phyloP scores from a whole-genome alignment of 1,284 basidiomycete genomes.

The Cutaneotrichosporon cutaneum region DNA sequence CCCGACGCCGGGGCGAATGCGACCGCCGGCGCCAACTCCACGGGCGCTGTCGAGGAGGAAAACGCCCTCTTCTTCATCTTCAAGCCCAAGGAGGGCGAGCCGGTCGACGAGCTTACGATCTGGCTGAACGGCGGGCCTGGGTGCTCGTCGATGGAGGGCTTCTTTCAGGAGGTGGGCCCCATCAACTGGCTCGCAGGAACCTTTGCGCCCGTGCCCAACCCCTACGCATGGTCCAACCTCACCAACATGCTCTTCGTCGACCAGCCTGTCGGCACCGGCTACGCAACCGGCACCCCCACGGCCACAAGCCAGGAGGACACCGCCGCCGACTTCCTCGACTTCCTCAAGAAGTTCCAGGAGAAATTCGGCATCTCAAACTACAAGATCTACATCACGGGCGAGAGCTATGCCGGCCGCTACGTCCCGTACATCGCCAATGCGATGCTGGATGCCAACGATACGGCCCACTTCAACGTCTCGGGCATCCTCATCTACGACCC shows the following conservation, averaged over 20 bases:
- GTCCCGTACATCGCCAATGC: slow-evolving; percentile 51
- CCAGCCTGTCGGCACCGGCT: slow-evolving; percentile 80
- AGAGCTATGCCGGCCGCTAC: slow-evolving; percentile 52
- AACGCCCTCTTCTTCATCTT: slow-evolving; percentile 30
- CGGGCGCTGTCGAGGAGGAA: neutral
- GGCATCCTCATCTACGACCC: slow-evolving; percentile 38
- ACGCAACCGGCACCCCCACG: slow-evolving; percentile 68
- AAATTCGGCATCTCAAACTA: slow-evolving; percentile 29
- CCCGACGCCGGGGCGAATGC: neutral
- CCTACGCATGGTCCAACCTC: slow-evolving; percentile 76
- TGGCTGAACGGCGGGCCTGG: slow-evolving; percentile 32
- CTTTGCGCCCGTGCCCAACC: slow-evolving; percentile 65
- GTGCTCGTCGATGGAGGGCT: slow-evolving; percentile 73
- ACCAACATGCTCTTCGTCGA: slow-evolving; percentile 52
- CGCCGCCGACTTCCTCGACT: slow-evolving; percentile 43
- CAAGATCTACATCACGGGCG: slow-evolving; percentile 40
- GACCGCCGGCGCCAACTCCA: neutral
- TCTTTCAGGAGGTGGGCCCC: slow-evolving; percentile 79
- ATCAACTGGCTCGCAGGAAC: slow-evolving; percentile 67
- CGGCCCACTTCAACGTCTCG: slow-evolving; percentile 29
- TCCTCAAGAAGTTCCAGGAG: slow-evolving; percentile 29
- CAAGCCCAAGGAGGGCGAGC: slow-evolving; percentile 26
- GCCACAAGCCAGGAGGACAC: slow-evolving; percentile 54
- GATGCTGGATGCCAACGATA: slow-evolving; percentile 31
- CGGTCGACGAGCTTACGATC: slow-evolving; percentile 36